Evolutionary conservation across 2,329 filamentous ascomycete genomes (phyloP).

Genomic region (Aspergillus calidoustus): DNA sequence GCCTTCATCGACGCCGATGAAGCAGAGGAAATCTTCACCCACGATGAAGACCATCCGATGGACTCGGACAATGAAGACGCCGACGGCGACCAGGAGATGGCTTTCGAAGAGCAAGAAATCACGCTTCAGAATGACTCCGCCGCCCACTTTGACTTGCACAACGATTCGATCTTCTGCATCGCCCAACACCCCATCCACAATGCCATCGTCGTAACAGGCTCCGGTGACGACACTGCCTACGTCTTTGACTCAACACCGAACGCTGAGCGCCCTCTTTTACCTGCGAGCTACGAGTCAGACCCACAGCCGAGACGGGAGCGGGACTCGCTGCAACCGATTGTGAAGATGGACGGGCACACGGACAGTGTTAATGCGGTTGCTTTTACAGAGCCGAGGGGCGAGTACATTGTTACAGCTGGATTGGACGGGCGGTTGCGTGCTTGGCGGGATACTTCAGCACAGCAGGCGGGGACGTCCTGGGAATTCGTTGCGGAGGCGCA

Average conservation of each 20-base stretch:
- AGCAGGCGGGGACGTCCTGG: slow-evolving; percentile 59
- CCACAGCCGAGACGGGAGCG: slow-evolving; percentile 63
- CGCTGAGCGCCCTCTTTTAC: slow-evolving; percentile 68
- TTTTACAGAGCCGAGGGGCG: slow-evolving; percentile 82
- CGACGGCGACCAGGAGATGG: slow-evolving; percentile 59
- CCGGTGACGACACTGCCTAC: slow-evolving; percentile 83
- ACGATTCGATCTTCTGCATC: slow-evolving; percentile 92
- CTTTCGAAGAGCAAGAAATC: slow-evolving; percentile 65
- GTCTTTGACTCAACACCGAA: slow-evolving; percentile 76
- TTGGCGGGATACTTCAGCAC: slow-evolving; percentile 60
- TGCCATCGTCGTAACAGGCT: slow-evolving; percentile 83
- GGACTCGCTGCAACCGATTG: slow-evolving; percentile 66
- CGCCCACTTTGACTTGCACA: slow-evolving; percentile 89
- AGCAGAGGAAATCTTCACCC: slow-evolving; percentile 74
- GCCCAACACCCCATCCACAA: slow-evolving; percentile 84
- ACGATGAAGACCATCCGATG: slow-evolving; percentile 74
- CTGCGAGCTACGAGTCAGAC: slow-evolving; percentile 72
- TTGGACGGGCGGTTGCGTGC: slow-evolving; percentile 81
- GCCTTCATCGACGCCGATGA: slow-evolving; percentile 79
- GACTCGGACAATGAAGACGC: slow-evolving; percentile 69
- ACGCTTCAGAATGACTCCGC: slow-evolving; percentile 87
- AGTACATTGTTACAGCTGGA: slow-evolving; percentile 84
- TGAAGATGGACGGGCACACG: slow-evolving; percentile 82
- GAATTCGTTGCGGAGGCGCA: slow-evolving; percentile 75
- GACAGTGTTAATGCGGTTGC: slow-evolving; percentile 87